Evolutionary conservation across 2,329 filamentous ascomycete species (phyloP).

Genomic region (Pseudogymnoascus sp.): DNA sequence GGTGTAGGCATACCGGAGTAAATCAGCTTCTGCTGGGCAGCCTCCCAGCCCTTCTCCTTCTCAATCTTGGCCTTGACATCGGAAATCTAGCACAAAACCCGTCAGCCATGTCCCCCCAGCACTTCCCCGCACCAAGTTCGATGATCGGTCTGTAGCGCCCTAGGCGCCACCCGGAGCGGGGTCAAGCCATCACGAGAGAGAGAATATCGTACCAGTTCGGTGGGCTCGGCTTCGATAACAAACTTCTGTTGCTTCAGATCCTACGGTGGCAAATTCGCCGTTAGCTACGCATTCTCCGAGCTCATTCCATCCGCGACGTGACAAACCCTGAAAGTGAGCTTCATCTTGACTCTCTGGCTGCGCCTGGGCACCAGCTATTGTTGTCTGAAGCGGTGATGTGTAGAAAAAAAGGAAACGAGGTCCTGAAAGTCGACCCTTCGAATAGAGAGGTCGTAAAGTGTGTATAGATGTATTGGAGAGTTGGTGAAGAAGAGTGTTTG

Average conservation of each 20-base stretch:
- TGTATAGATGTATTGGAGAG: not conserved
- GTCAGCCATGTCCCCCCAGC: conserved; percentile 9
- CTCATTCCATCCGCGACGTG: conserved; percentile 20
- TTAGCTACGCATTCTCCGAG: conserved; percentile 21
- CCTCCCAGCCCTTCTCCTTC: conserved; percentile 88
- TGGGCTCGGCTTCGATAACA: conserved; percentile 85
- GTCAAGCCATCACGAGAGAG: conserved; percentile 19
- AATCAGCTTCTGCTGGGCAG: conserved; percentile 87
- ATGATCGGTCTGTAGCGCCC: not conserved
- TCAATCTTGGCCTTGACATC: conserved; percentile 88
- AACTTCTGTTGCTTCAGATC: conserved; percentile 99
- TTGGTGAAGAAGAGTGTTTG: not conserved
- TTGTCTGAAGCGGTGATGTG: not conserved
- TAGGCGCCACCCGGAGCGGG: conserved; percentile 15
- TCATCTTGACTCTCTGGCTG: conserved; percentile 43
- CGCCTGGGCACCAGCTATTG: not conserved
- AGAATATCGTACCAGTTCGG: conserved; percentile 64
- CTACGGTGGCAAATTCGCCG: conserved; percentile 38
- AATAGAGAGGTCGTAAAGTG: not conserved
- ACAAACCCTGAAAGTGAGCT: conserved; percentile 62
- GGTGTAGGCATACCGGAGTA: conserved; percentile 68
- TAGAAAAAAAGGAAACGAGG: not conserved
- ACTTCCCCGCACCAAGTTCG: not conserved
- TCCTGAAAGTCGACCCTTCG: not conserved
- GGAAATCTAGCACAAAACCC: conserved; percentile 56